A percentile compares a stretch with the other conserved stretches of the same genome.
Evolutionary conservation across 371 early-diverging fungal species (phyloP).

Genomic region (Apophysomyces variabilis): DNA sequence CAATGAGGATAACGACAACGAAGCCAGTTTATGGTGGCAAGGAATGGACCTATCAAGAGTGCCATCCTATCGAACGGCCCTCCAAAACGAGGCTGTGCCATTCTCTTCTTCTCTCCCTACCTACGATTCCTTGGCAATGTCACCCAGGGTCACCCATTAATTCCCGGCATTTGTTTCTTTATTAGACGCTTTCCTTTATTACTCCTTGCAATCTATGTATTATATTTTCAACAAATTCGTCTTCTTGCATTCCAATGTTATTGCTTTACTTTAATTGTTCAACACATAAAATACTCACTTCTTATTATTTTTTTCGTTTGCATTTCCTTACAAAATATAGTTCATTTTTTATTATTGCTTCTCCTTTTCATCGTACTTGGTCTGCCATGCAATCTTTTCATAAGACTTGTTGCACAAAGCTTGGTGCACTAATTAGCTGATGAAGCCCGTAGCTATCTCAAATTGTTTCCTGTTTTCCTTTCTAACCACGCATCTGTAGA

Average conservation of each 20-base stretch:
- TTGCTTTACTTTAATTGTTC: neutral
- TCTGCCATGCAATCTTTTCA: too few relatives aligned
- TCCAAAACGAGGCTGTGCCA: slow-evolving; percentile 34
- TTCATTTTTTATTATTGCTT: too few relatives aligned
- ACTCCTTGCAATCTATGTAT: neutral
- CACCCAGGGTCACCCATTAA: slow-evolving; percentile 25
- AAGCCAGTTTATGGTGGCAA: slow-evolving; percentile 39
- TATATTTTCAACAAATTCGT: slow-evolving; percentile 4
- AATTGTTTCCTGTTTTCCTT: too few relatives aligned
- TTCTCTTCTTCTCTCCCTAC: slow-evolving; percentile 48
- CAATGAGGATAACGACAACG: slow-evolving; percentile 10
- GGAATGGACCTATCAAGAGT: slow-evolving; percentile 45
- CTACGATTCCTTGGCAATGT: slow-evolving; percentile 37
- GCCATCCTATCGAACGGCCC: slow-evolving; percentile 49
- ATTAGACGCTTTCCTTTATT: neutral
- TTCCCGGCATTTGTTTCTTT: neutral
- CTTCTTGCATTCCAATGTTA: neutral
- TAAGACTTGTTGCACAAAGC: too few relatives aligned
- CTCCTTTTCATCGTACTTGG: too few relatives aligned
- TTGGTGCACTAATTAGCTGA: too few relatives aligned
- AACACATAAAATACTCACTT: neutral
- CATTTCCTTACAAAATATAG: too few relatives aligned
- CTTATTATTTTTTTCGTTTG: too few relatives aligned
- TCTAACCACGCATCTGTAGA: too few relatives aligned
- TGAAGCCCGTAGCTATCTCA: too few relatives aligned